These are phyloP conservation scores for Letharia columbiana DNA, from an alignment of 495 filamentous ascomycete genomes.

Conservation along the genomic window DNA sequence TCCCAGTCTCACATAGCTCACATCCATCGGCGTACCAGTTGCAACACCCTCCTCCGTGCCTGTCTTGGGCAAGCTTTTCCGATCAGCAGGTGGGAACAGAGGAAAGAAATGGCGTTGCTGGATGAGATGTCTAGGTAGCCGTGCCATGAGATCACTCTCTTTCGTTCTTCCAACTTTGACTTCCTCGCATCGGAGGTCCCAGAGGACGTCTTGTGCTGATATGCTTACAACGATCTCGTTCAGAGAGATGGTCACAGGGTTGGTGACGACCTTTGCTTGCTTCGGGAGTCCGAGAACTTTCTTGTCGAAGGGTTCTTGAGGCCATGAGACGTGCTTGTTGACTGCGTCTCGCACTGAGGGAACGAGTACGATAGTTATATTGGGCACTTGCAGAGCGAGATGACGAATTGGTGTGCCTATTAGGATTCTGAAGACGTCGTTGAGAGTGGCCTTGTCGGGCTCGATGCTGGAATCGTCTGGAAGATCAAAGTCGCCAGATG, in stretches of 20 bases:
- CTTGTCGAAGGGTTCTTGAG: constrained; percentile 69
- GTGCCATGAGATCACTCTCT: constrained; percentile 52
- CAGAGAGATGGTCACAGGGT: constrained; percentile 75
- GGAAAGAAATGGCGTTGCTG: constrained; percentile 88
- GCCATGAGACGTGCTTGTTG: constrained; percentile 78
- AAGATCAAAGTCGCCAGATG: constrained; percentile 82
- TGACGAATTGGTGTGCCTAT: constrained; percentile 58
- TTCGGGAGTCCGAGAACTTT: constrained; percentile 70
- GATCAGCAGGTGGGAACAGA: constrained; percentile 67
- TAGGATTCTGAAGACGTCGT: constrained; percentile 72
- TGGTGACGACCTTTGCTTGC: constrained; percentile 66
- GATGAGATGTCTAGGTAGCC: constrained; percentile 64
- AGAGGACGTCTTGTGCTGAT: constrained; percentile 74
- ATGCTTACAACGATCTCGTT: constrained; percentile 79
- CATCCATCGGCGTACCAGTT: constrained; percentile 68
- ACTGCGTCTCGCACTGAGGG: constrained; percentile 82
- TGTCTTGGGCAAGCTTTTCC: constrained; percentile 56
- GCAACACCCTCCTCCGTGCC: constrained; percentile 48
- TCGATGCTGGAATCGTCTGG: constrained; percentile 62
- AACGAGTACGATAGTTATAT: constrained; percentile 70
- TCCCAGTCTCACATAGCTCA: constrained; percentile 78
- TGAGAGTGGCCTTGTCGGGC: constrained; percentile 67
- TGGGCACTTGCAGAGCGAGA: constrained; percentile 59
- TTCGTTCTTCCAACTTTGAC: constrained; percentile 48
- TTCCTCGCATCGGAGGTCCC: constrained; percentile 70